Conservation (phyloP, 345 rosid species). For the Eucalyptus victrix region DNA sequence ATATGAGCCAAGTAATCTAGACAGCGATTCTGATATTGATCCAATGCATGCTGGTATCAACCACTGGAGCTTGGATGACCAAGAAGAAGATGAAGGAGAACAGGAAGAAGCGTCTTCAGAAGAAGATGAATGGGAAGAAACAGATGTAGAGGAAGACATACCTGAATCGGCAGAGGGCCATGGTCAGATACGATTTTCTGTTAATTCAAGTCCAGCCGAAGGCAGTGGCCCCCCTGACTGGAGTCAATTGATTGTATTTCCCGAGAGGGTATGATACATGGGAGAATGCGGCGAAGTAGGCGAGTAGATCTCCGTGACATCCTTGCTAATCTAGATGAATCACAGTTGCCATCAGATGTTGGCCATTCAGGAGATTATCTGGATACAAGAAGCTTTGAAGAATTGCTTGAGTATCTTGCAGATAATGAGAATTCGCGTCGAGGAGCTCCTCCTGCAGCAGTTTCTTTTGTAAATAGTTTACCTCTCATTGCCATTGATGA, state of each 20-base stretch:
- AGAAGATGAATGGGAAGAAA: slow-evolving; percentile 56
- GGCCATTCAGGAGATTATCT: slow-evolving; percentile 49
- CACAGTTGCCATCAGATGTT: slow-evolving; percentile 20
- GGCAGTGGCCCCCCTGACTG: slow-evolving; percentile 16
- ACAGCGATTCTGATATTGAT: slow-evolving; percentile 82
- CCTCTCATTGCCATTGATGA: slow-evolving; percentile 32
- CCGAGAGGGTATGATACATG: slow-evolving; percentile 17
- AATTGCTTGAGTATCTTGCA: slow-evolving; percentile 64
- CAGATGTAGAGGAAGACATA: slow-evolving; percentile 28
- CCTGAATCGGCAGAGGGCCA: slow-evolving; percentile 9
- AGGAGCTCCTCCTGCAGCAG: slow-evolving; percentile 90
- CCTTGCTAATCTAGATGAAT: slow-evolving; percentile 23
- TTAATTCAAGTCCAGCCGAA: slow-evolving; percentile 35
- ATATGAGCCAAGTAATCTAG: slow-evolving; percentile 35
- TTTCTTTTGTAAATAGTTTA: slow-evolving; percentile 45
- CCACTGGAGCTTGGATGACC: slow-evolving; percentile 74
- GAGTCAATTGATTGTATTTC: slow-evolving; percentile 13
- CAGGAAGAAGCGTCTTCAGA: slow-evolving; percentile 39
- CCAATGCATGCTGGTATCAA: slow-evolving; percentile 78
- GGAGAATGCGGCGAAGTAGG: slow-evolving; percentile 31
- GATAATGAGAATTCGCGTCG: slow-evolving; percentile 63
- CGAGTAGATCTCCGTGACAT: slow-evolving; percentile 15
- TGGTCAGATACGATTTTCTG: slow-evolving; percentile 6
- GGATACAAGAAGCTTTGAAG: slow-evolving; percentile 54
- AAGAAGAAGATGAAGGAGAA: slow-evolving; percentile 38